These are phyloP conservation scores for Paxillus ammoniavirescens DNA, from an alignment of 768 basidiomycete genomes.

Conservation along the genomic window DNA sequence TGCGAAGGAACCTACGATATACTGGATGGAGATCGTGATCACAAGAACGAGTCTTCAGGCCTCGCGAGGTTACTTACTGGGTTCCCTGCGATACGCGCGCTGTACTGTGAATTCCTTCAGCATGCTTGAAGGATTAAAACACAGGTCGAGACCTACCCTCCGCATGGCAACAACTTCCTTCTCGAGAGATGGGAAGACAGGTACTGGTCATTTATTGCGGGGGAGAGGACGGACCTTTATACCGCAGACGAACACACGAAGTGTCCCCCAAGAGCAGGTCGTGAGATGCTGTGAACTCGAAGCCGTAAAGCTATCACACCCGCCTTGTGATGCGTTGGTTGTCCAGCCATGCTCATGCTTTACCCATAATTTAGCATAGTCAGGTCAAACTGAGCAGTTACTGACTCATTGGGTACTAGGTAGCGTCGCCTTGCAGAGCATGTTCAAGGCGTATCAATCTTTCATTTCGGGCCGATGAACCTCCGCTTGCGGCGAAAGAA, in stretches of 20 bases:
- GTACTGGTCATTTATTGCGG: background rate
- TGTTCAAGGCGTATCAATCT: no score
- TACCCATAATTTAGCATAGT: no score
- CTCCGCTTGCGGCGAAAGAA: no score
- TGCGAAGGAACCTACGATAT: slow-evolving; percentile 76
- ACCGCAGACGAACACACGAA: background rate
- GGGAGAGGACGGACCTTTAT: slow-evolving; percentile 11
- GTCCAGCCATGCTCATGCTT: no score
- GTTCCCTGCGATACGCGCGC: slow-evolving; percentile 52
- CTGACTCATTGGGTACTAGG: no score
- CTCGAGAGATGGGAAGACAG: background rate
- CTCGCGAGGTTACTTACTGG: slow-evolving; percentile 38
- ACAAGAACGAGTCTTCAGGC: slow-evolving; percentile 1
- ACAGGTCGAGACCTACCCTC: slow-evolving; percentile 14
- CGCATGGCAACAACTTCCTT: slow-evolving; percentile 15
- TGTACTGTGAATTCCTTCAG: slow-evolving; percentile 41
- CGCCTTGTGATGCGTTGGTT: background rate
- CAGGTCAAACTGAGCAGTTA: no score
- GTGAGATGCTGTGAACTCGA: background rate
- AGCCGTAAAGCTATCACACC: background rate
- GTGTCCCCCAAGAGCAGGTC: slow-evolving; percentile 3
- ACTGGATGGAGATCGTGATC: slow-evolving; percentile 38
- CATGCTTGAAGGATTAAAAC: background rate
- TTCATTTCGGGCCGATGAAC: no score
- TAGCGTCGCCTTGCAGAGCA: no score